Conservation (phyloP, 495 filamentous ascomycete species). For the Penicillium canariense region DNA sequence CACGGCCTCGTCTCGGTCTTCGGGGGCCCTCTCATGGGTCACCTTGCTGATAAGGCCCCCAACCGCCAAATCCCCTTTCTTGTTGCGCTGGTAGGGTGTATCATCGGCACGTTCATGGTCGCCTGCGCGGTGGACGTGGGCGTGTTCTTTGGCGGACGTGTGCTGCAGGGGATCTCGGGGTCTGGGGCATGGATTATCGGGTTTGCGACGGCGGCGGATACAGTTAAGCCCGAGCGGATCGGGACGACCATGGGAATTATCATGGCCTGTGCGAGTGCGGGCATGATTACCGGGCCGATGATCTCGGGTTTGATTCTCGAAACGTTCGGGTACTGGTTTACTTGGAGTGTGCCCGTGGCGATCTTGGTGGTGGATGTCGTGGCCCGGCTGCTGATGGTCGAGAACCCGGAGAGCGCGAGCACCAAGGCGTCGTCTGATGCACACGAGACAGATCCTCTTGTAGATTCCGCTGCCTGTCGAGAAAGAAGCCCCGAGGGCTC, state of each 20-base stretch:
- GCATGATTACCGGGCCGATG: slow-evolving; percentile 24
- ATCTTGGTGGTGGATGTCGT: slow-evolving; percentile 24
- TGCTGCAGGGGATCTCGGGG: slow-evolving; percentile 22
- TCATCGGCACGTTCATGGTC: slow-evolving; percentile 5
- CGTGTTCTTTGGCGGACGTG: slow-evolving; percentile 18
- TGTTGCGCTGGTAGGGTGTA: slow-evolving; percentile 1
- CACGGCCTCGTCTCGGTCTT: slow-evolving; percentile 19
- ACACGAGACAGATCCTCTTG: not conserved
- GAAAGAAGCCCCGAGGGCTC: not conserved
- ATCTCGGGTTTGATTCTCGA: slow-evolving; percentile 22
- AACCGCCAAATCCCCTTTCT: slow-evolving; percentile 12
- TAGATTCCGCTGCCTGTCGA: not conserved
- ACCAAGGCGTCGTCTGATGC: not conserved
- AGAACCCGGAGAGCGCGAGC: slow-evolving; percentile 1
- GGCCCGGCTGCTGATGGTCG: slow-evolving; percentile 25
- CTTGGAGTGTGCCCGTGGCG: slow-evolving; percentile 21
- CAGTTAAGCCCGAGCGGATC: slow-evolving; percentile 14
- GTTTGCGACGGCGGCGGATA: slow-evolving; percentile 24
- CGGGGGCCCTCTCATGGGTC: slow-evolving; percentile 16
- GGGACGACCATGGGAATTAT: slow-evolving; percentile 24
- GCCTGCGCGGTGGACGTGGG: not conserved
- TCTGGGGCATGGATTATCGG: slow-evolving; percentile 28
- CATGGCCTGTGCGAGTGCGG: slow-evolving; percentile 18
- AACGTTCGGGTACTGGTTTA: slow-evolving; percentile 25
- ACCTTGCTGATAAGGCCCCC: slow-evolving; percentile 20